Base-by-base conservation (phyloP, 1,284 basidiomycete species). In the Neonothopanus nambi region DNA sequence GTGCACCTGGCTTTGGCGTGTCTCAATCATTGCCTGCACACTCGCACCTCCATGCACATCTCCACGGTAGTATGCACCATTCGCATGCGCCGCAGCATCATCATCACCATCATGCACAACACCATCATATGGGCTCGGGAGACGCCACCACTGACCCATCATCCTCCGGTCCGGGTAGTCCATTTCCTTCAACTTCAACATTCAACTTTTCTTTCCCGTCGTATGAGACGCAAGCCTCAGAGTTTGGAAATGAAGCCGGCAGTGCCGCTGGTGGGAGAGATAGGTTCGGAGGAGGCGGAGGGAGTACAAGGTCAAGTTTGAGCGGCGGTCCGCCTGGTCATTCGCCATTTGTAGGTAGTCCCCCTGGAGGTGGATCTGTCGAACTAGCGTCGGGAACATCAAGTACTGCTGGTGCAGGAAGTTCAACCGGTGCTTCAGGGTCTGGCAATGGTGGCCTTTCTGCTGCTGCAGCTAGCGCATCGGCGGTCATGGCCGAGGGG, bases 191-290 rank as follows among this genome's bases (percentile, higher is more conserved):
- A 0, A 75, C 81, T 21, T 67, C 83, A 4, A 36, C 45, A 3
- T 93, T 93, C 75, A 91, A 87, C 60, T 95, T 94, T 73, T 84
- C 82, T 46, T 87, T 81, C 64, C 75, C 82, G 36, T 71, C 77
- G 30, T 88, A 89, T 65, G 89, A 92, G 56, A 79, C 78, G 51
- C 78, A 87, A 65, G 89, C 89, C 66, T 85, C 89, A 60, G 59
- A 68, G 51, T 50, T 58, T 49, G 59, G 61, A 38, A 55, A 52
- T 24, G 41, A 43, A 50, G 41, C 41, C 13, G 41, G 41, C n/a
- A 51, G 47, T 21, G 51, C 58, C 61, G 33, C 59, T 62, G 56
- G 30, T 33, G 30, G 30, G 8, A 33, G 30, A 33, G 30, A 33
- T 33, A 33, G 30, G 13, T 33, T 11, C 13, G 30, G 30, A 33